Conservation (phyloP, 306 rosid species). For the Pyrus pyrifolia region DNA sequence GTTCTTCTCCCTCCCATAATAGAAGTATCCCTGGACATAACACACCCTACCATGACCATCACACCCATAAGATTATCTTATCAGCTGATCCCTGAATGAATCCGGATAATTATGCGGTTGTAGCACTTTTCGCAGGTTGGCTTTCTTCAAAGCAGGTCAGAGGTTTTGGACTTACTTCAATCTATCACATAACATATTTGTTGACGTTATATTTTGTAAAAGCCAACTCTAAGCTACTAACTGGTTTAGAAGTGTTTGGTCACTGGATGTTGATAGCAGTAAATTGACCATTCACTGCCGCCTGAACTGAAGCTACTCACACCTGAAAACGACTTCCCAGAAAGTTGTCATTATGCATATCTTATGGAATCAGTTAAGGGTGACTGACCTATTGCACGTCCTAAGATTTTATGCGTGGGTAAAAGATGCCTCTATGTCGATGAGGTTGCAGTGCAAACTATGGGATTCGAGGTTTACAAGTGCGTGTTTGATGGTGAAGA, state of each 20-base stretch:
- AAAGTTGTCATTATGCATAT: background rate
- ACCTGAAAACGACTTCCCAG: background rate
- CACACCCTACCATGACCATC: too few relatives aligned
- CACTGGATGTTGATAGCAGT: background rate
- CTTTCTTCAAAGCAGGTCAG: background rate
- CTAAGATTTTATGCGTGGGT: background rate
- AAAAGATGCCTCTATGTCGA: background rate
- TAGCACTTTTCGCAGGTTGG: background rate
- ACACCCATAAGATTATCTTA: too few relatives aligned
- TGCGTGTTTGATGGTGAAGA: background rate
- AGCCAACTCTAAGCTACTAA: background rate
- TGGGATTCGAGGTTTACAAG: background rate
- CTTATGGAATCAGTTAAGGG: background rate
- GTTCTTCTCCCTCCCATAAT: too few relatives aligned
- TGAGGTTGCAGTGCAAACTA: background rate
- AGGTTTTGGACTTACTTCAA: background rate
- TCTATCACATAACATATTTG: background rate
- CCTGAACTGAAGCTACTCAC: background rate
- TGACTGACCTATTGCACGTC: background rate
- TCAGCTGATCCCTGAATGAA: background rate
- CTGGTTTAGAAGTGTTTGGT: too few relatives aligned
- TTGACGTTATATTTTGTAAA: background rate
- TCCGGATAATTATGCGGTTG: background rate
- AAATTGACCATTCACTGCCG: background rate
- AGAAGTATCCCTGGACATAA: too few relatives aligned